Base-by-base conservation (phyloP, 805 yeast genomes). In the Candida glaebosa region DNA sequence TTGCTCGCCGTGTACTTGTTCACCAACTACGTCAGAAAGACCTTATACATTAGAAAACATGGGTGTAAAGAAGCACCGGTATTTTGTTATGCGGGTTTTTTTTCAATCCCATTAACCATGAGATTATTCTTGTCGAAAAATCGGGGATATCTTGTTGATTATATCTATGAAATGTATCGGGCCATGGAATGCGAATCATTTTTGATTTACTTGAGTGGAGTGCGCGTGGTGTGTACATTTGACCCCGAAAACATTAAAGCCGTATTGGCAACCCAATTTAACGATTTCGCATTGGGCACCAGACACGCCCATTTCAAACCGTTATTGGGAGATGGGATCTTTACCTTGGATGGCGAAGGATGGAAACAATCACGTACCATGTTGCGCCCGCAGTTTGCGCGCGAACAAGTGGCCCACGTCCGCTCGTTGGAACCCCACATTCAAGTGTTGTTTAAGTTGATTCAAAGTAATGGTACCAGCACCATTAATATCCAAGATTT, bases 181-280 rank as follows among this genome's bases (percentile, higher is more conserved):
- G 16, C 42, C 52, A 19, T 56, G 50, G 26, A 14, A 18, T 34
- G 28, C 7, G n/a, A 34, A 49, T 22, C 53, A 7, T 42, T 40
- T 17, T 18, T 22, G 10, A 28, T 46, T 15, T 40, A 18, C 3
- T 36, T 39, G 14, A 40, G 40, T 38, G 50, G 50, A 3, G 44
- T 49, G 22, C 46, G 45, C 4, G 37, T 65, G 7, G 26, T 63
- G 25, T 41, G 51, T 40, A 65, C 72, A 16, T 43, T 46, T 31
- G 70, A 67, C 39, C 62, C 67, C 3, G 69, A 61, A 40, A 65
- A 63, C 36, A 56, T 63, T 35, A 65, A 65, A 45, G 68, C 69
- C 1, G 38, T 65, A 16, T 56, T 65, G 31, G 63, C 63, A 18
- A 59, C 62, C 19, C 70, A 65, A 39, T 60, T 64, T 46, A 58